Percentiles rank a stretch among this genome's conserved stretches.
These are phyloP conservation scores for Globisporangium iwayamae DNA, from an alignment of 352 stramenopile genomes.

Conservation along the genomic window DNA sequence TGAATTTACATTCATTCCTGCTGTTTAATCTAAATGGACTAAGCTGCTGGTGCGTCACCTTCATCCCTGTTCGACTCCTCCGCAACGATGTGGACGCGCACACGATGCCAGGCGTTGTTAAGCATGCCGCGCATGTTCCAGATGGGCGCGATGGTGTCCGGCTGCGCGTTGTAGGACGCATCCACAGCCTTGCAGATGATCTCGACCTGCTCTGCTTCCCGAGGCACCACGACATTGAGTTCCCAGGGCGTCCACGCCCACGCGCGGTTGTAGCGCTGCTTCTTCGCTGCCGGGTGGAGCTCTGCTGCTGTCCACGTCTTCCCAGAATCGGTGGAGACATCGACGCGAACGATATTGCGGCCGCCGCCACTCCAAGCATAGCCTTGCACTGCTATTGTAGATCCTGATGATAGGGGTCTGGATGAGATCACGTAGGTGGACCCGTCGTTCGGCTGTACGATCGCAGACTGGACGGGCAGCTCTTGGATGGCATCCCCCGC, in stretches of 20 bases:
- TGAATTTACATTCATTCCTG: not conserved
- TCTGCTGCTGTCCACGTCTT: constrained; percentile 90
- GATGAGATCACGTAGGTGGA: constrained; percentile 37
- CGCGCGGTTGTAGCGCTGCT: constrained; percentile 86
- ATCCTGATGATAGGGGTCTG: constrained; percentile 23
- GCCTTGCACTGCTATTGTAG: constrained; percentile 78
- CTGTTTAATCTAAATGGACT: not conserved
- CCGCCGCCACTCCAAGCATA: constrained; percentile 94
- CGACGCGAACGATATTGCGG: constrained; percentile 94
- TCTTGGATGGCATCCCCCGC: constrained; percentile 89
- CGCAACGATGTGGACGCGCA: constrained; percentile 50
- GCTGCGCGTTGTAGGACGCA: constrained; percentile 95
- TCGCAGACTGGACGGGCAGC: constrained; percentile 88
- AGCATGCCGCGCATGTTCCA: constrained; percentile 98
- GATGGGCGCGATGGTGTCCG: constrained; percentile 92
- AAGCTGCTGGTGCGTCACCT: constrained; percentile 10
- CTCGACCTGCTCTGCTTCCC: constrained; percentile 75
- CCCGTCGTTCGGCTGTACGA: constrained; percentile 81
- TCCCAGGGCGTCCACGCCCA: constrained; percentile 98
- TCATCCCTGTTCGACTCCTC: no score
- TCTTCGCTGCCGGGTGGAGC: constrained; percentile 69
- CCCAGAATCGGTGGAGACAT: constrained; percentile 94
- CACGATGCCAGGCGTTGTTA: constrained; percentile 96
- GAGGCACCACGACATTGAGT: constrained; percentile 83
- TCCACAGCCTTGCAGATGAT: constrained; percentile 94